Percentiles rank a stretch among this genome's conserved stretches.
phyloP scores from a whole-genome alignment of 1,139 yeast genomes.

The Taiozyma onychis region DNA sequence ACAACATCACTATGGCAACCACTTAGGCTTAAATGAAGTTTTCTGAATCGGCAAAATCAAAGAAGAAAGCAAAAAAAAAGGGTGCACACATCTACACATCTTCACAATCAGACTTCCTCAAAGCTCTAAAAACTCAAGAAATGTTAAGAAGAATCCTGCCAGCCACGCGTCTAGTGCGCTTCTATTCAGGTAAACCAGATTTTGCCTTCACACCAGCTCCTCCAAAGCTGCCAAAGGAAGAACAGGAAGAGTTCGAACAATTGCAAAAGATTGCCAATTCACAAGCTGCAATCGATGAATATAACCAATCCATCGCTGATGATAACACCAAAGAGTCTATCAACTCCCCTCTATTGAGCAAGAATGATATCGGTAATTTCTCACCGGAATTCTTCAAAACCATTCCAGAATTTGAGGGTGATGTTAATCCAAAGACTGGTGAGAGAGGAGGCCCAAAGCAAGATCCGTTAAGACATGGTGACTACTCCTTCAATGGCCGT shows the following conservation, averaged over 20 bases:
- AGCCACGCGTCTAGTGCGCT: slow-evolving; percentile 6
- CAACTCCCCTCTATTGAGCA: slow-evolving; percentile 34
- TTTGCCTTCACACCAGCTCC: slow-evolving; percentile 57
- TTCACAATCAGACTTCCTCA: too few relatives aligned
- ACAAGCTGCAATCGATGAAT: slow-evolving; percentile 74
- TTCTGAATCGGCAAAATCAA: too few relatives aligned
- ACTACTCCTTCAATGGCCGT: slow-evolving; percentile 93
- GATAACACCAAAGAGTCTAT: slow-evolving; percentile 29
- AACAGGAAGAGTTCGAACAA: slow-evolving; percentile 88
- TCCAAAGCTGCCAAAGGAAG: slow-evolving; percentile 76
- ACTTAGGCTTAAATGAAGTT: too few relatives aligned
- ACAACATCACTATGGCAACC: not conserved
- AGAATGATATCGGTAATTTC: slow-evolving; percentile 56
- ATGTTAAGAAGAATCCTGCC: slow-evolving; percentile 6
- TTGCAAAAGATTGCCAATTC: slow-evolving; percentile 78
- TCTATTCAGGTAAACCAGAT: slow-evolving; percentile 17
- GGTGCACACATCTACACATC: too few relatives aligned
- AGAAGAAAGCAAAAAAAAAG: too few relatives aligned
- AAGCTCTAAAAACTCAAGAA: not conserved
- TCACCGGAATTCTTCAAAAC: slow-evolving; percentile 70
- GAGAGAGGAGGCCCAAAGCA: slow-evolving; percentile 99
- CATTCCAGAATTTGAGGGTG: slow-evolving; percentile 95
- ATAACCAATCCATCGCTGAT: slow-evolving; percentile 45
- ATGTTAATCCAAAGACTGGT: slow-evolving; percentile 87
- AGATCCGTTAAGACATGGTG: slow-evolving; percentile 90